Conservation (phyloP, 2,329 filamentous ascomycete species). For the Cadophora sp. region DNA sequence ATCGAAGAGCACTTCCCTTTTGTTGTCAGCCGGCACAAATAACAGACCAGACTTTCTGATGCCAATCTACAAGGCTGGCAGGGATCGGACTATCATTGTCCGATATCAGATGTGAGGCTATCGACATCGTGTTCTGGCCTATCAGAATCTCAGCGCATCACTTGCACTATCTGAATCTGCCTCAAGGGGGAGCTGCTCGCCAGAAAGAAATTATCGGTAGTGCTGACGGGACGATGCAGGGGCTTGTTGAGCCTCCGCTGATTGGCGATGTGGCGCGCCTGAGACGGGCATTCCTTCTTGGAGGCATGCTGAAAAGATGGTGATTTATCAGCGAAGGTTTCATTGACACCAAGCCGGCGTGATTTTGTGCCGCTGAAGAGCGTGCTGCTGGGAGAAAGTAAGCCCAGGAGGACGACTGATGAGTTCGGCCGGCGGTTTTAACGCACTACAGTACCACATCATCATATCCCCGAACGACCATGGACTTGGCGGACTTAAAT, state of each 20-base stretch:
- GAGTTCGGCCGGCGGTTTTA: not conserved
- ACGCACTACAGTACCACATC: too few species aligned
- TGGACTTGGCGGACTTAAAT: constrained; percentile 17
- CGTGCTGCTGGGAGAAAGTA: not conserved
- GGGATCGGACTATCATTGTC: constrained; percentile 20
- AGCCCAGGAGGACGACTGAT: not conserved
- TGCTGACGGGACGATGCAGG: constrained; percentile 8
- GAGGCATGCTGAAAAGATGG: constrained; percentile 1
- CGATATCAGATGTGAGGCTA: not conserved
- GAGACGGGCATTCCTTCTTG: not conserved
- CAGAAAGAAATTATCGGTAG: not conserved
- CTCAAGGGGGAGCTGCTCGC: not conserved
- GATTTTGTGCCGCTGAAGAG: constrained; percentile 13
- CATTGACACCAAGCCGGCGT: not conserved
- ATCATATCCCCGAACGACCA: constrained; percentile 10
- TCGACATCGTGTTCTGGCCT: not conserved
- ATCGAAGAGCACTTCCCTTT: not conserved
- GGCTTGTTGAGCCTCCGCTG: constrained; percentile 21
- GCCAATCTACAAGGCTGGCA: constrained; percentile 10
- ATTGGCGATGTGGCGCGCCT: constrained; percentile 21
- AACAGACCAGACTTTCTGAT: not conserved
- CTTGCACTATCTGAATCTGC: not conserved
- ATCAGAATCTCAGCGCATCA: constrained; percentile 1
- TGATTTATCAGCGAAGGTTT: constrained; percentile 14
- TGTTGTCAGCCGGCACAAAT: constrained; percentile 13